phyloP scores from a whole-genome alignment of 345 rosid genomes.

The Erodium maritimum region DNA sequence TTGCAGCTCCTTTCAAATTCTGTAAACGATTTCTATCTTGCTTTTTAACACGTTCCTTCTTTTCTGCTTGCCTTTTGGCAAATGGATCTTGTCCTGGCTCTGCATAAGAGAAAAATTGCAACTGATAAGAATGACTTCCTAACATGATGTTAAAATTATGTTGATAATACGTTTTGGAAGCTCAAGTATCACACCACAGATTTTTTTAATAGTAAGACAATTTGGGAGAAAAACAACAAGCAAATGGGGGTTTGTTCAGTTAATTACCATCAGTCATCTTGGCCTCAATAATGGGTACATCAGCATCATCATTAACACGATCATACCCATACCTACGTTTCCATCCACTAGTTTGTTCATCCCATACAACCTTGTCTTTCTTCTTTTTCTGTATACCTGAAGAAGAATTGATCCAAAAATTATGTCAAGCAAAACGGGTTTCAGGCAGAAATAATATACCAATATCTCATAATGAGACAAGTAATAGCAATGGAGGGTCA shows the following conservation, averaged over 20 bases:
- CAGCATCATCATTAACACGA: conserved; percentile 82
- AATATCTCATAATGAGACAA: background rate
- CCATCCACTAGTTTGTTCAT: conserved; percentile 78
- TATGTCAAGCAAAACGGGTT: background rate
- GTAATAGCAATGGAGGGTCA: background rate
- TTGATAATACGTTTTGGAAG: too few species aligned
- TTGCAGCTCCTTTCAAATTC: conserved; percentile 66
- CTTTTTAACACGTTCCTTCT: conserved; percentile 66
- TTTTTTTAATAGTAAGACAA: too few species aligned
- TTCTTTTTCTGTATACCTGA: conserved; percentile 73
- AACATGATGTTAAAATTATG: too few species aligned
- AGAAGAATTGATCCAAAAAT: conserved; percentile 7
- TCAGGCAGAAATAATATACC: background rate
- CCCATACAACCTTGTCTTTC: conserved; percentile 74
- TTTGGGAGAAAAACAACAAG: too few species aligned
- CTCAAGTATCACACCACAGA: too few species aligned
- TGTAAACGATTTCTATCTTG: conserved; percentile 57
- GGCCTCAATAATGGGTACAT: conserved; percentile 74
- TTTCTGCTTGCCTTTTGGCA: conserved; percentile 63
- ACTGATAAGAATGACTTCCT: background rate
- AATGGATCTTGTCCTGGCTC: conserved; percentile 85
- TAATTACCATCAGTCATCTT: conserved; percentile 67
- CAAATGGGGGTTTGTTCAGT: background rate
- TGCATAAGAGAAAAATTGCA: conserved; percentile 17
- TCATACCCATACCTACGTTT: conserved; percentile 84